Percentiles rank a stretch among this genome's conserved stretches.
Conservation (phyloP, 2,329 filamentous ascomycete genomes). For the Monilinia laxa region DNA sequence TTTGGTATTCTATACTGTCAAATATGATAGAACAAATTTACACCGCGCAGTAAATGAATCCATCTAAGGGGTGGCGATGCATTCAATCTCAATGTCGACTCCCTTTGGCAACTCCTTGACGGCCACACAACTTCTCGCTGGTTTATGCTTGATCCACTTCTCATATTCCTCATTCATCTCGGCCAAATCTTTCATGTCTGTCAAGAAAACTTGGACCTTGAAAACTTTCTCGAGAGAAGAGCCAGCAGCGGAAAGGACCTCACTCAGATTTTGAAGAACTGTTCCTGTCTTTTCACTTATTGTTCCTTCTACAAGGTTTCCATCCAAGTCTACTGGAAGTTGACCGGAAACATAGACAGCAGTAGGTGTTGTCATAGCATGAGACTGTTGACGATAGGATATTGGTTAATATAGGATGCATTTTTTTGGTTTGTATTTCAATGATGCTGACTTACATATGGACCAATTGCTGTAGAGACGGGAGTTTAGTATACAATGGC, state of each 20-base stretch:
- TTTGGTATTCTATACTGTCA: not conserved
- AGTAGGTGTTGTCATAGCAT: constrained; percentile 64
- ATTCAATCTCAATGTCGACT: constrained; percentile 88
- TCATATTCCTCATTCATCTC: constrained; percentile 85
- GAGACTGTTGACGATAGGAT: constrained; percentile 49
- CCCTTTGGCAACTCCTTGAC: constrained; percentile 86
- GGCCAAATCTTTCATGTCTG: constrained; percentile 86
- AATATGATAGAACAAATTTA: not conserved
- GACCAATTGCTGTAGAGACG: constrained; percentile 53
- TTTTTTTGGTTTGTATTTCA: not conserved
- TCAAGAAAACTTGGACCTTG: constrained; percentile 89
- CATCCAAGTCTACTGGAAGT: constrained; percentile 36
- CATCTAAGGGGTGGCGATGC: constrained; percentile 61
- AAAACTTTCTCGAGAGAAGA: constrained; percentile 77
- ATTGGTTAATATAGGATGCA: not conserved
- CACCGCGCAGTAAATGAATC: not conserved
- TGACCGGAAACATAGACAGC: constrained; percentile 67
- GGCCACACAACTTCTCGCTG: constrained; percentile 84
- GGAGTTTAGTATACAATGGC: constrained; percentile 14
- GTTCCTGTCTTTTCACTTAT: constrained; percentile 63
- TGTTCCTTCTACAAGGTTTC: constrained; percentile 43
- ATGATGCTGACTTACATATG: constrained; percentile 53
- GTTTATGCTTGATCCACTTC: constrained; percentile 80
- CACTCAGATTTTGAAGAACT: constrained; percentile 75
- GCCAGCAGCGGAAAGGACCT: constrained; percentile 79